Evolutionary conservation across 1,284 basidiomycete genomes (phyloP), one percentile per base, ranked within the genome.

Genomic region (Sphaerobolus stellatus): DNA sequence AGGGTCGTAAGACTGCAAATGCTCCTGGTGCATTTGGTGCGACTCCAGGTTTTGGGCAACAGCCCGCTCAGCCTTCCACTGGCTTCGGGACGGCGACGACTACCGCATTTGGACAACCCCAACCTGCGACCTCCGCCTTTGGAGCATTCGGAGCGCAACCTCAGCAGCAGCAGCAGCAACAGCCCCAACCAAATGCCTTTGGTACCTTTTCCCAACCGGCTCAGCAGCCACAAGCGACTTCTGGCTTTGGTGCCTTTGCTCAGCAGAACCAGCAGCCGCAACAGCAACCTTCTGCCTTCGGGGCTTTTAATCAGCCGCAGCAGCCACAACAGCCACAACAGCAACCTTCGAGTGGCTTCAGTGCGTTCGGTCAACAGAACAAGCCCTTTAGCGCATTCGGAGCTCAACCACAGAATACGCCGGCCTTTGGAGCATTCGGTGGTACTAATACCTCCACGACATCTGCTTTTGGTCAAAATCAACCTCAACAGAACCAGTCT

Each of bases 61-160:
- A 20, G 13, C 14, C 41, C 28, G 3, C 14, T 6, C 41, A 43
- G 18, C 41, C 41, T 13, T 43, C 41, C 4, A 14, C 41, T 13
- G n/a, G n/a, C n/a, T n/a, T n/a, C n/a, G n/a, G n/a, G n/a, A n/a
- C n/a, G n/a, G n/a, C n/a, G n/a, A 22, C 41, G 28, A 22, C 14
- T 27, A 43, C 22, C 28, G 20, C 41, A 43, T 43, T 43, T 22
- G 41, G 41, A 24, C 41, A 43, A 43, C 41, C 13, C 3, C 41
- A 43, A 43, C n/a, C n/a, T n/a, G 14, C 41, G 9, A 43, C 75
- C 25, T 68, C 73, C 36, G 67, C 70, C 62, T 81, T 80, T 66
- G 72, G 75, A 56, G 74, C 78, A 66, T 70, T 72, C 60, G 71
- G 71, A 54, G 78, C 76, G 58, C 75, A 74, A 56, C 80, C 75